phyloP scores from a whole-genome alignment of 2,329 filamentous ascomycete species.

The Beauveria brongniartii region DNA sequence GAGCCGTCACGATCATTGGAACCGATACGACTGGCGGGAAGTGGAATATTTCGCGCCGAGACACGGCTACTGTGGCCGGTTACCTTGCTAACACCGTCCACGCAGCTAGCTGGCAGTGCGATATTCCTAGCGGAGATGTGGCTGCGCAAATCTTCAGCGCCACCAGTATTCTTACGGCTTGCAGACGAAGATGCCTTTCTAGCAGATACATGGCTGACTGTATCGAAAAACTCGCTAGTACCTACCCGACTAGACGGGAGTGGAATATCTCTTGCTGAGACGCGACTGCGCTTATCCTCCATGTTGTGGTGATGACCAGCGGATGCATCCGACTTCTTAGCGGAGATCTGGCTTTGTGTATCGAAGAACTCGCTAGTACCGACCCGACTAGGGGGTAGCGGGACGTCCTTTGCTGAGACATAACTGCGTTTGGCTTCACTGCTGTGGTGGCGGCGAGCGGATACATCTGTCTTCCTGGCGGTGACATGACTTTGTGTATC shows the following conservation, averaged over 20 bases:
- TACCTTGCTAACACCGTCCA: slow-evolving; percentile 31
- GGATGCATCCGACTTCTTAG: background rate
- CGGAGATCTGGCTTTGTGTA: background rate
- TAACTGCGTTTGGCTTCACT: slow-evolving; percentile 15
- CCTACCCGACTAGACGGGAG: slow-evolving; percentile 1
- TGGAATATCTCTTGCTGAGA: slow-evolving; percentile 16
- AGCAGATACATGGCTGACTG: slow-evolving; percentile 5
- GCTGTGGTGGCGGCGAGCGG: background rate
- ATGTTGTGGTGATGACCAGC: background rate
- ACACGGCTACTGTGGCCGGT: slow-evolving; percentile 35
- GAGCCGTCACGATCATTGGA: background rate
- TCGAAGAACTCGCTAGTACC: background rate
- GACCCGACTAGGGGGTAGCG: background rate
- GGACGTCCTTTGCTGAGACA: slow-evolving; percentile 15
- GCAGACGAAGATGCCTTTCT: background rate
- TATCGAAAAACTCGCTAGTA: slow-evolving; percentile 5
- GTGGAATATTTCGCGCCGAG: slow-evolving; percentile 5
- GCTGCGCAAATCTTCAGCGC: slow-evolving; percentile 11
- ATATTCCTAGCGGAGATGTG: slow-evolving; percentile 26
- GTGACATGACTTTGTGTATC: background rate
- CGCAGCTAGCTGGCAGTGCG: slow-evolving; percentile 33
- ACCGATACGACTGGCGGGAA: slow-evolving; percentile 1
- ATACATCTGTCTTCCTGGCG: background rate
- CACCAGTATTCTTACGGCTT: background rate
- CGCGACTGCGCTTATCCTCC: slow-evolving; percentile 15